Conservation (phyloP, 2,329 filamentous ascomycete genomes). For the Thermochaetoides dissita region DNA sequence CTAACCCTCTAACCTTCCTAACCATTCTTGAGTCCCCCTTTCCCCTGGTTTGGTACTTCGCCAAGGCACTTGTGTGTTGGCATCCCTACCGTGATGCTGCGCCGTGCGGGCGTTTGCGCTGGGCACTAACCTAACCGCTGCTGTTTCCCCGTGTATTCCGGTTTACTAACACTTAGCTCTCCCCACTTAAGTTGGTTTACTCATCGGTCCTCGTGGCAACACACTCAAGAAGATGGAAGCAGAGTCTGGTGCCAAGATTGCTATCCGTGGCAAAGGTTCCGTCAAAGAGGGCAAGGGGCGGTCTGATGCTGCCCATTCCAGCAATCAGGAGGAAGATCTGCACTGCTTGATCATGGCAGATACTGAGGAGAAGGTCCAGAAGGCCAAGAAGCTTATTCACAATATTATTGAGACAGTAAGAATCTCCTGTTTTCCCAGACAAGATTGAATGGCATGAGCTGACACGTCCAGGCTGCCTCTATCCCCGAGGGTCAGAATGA, state of each 20-base stretch:
- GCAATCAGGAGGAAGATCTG: constrained; percentile 98
- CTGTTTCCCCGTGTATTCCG: constrained; percentile 21
- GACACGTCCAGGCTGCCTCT: constrained; percentile 62
- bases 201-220: constrained; percentile 99
- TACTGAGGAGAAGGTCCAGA: constrained; percentile 98
- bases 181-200: constrained; percentile 90
- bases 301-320: constrained; percentile 95
- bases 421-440: constrained; percentile 14
- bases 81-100: constrained; percentile 13
- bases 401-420: constrained; percentile 96
- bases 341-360: constrained; percentile 99
- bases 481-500: constrained; percentile 98
- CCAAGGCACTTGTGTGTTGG: constrained; percentile 21
- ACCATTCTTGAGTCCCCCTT: constrained; percentile 30
- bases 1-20: constrained; percentile 91
- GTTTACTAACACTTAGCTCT: constrained; percentile 84
- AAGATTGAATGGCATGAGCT: constrained; percentile 13
- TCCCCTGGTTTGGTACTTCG: constrained; percentile 27
- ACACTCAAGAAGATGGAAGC: constrained; percentile 99
- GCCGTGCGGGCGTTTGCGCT: constrained; percentile 20
- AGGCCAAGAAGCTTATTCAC: constrained; percentile 95
- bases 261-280: constrained; percentile 97
- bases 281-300: constrained; percentile 99
- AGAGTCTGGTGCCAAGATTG: constrained; percentile 95
- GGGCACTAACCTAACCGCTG: constrained; percentile 22